phyloP scores from a whole-genome alignment of 192 early-diverging fungal species.

The Rhizoclosmatium sp. region DNA sequence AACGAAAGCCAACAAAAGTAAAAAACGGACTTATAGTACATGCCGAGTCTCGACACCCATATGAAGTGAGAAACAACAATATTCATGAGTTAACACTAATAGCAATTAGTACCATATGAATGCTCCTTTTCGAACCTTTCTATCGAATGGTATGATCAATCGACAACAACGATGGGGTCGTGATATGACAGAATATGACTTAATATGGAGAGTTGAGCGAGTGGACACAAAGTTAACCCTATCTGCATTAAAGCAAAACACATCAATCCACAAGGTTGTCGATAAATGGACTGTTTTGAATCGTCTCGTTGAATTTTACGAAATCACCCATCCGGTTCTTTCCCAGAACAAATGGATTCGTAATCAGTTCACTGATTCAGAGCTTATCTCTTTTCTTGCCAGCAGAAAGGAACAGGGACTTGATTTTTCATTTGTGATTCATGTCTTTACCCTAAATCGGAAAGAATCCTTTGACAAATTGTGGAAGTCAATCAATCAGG shows the following conservation, averaged over 20 bases:
- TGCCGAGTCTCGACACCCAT: constrained; percentile 44
- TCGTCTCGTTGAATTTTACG: constrained; percentile 32
- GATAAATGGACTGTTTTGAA: constrained; percentile 35
- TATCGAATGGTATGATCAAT: constrained; percentile 35
- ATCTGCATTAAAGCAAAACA: background rate
- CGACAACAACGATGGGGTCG: constrained; percentile 39
- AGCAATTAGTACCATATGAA: constrained; percentile 42
- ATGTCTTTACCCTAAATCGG: constrained; percentile 38
- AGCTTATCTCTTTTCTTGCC: constrained; percentile 11
- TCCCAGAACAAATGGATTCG: constrained; percentile 41
- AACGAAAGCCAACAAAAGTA: constrained; percentile 27
- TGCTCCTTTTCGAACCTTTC: constrained; percentile 34
- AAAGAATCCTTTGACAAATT: constrained; percentile 34
- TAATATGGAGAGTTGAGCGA: constrained; percentile 29
- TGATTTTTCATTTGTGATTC: constrained; percentile 31
- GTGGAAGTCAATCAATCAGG: constrained; percentile 37
- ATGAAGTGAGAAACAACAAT: constrained; percentile 22
- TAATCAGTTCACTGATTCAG: constrained; percentile 19
- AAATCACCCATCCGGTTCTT: constrained; percentile 32
- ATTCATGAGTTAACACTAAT: background rate
- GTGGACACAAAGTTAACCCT: background rate
- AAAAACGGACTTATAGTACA: constrained; percentile 36
- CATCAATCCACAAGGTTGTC: background rate
- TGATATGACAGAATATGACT: constrained; percentile 25
- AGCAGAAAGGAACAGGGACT: background rate